Base-by-base conservation (phyloP, 805 yeast genomes). In the Cyberlindnera suaveolens region DNA sequence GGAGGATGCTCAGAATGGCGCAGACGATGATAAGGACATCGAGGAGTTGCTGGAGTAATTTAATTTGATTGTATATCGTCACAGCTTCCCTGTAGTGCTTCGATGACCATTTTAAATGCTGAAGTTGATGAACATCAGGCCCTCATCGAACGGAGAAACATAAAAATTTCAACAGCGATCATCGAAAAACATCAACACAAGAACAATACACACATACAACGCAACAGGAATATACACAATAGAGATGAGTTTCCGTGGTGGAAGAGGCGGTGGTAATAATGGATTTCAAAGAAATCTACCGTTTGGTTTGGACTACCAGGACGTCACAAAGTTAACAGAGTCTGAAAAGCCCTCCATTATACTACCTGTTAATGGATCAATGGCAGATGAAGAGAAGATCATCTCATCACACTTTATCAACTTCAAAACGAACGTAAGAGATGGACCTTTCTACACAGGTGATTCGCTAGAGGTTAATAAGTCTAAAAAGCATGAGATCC, bases 251-350 rank as follows among this genome's bases (percentile, higher is more conserved):
- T 78, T 73, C 59, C 67, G 65, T 38, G 59, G 79, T 48, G 71
- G 66, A 34, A 47, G 78, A 51, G 68, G 68, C 30, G 62, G 70
- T 20, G 68, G 71, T n/a, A 61, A 61, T 32, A 58, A 60, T 61
- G 53, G 77, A 52, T 53, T 64, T 65, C 50, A 59, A 38, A 57
- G 60, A 38, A 57, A 54, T 34, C 63, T 83, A 40, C 90, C 90
- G n/a, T 81, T 82, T 62, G 90, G 93, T 10, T 61, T 84, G 40
- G 86, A 80, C 41, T 81, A 78, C 58, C 69, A 74, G 27, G 91
- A 84, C 56, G 69, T 83, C 20, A 42, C 39, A 19, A 60, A 68
- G 15, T 6, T 23, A 9, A 61, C 62, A 41, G 61, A 71, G 44
- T 58, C 70, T 47, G 58, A 70, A 50, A 51, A 55, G 34, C 62